Evolutionary conservation across 331 rosid genomes (phyloP), one percentile per base, ranked within the genome.

Genomic region (Dryas integrifolia): DNA sequence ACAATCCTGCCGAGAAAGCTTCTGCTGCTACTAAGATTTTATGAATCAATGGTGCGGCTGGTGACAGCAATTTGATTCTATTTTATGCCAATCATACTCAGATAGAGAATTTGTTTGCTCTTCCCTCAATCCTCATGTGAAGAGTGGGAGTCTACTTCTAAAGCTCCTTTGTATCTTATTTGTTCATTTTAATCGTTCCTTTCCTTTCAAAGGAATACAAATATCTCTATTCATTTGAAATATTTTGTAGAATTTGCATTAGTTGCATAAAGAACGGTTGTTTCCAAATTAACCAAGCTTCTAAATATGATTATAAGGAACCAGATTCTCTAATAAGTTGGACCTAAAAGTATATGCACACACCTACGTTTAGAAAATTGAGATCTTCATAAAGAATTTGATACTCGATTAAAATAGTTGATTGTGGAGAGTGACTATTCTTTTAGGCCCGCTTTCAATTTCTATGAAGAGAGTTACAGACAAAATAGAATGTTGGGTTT

Each of bases 1-100:
- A 89, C 86, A 91, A 83, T 68, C 89, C 88, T 65, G 72, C 55
- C n/a, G 82, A 79, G 70, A 77, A 79, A 69, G 70, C 35, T 12
- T 71, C 70, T 58, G 66, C 74, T 49, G 53, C 73, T 14, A 8
- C 66, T 53, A 38, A 53, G 66, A 14, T 39, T 55, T 44, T 55
- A 66, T 76, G 46, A 64, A 49, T 41, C 72, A 5, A 10, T 58
- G 35, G 9, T 65, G 59, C 41, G 15, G 14, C 63, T 70, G 74
- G 71, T 5, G 41, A 65, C 39, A 3, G 30, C n/a, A 21, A 18
- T 7, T 7, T 13, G 14, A 18, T 18, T 5, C 44, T 11, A 11
- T 30, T 35, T 59, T 18, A 35, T 59, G 18, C 18, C 16, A 11
- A 35, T 12, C 65, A 30, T 59, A 30, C 2, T 59, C 65, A 21